phyloP scores from a whole-genome alignment of 148 eudicot species.

The Drosera capensis region DNA sequence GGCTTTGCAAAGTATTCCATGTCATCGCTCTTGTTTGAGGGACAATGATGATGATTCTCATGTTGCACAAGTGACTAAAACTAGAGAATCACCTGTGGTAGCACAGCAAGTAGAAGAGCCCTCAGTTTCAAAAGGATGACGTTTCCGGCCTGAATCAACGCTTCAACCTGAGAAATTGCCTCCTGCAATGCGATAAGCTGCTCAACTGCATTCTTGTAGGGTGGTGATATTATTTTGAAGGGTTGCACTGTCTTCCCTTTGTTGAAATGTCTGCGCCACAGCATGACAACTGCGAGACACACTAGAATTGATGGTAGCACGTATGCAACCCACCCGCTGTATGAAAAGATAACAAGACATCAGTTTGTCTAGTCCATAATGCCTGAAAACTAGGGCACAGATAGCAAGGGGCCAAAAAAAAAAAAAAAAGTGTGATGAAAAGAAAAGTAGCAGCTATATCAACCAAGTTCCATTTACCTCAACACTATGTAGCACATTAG shows the following conservation, averaged over 20 bases:
- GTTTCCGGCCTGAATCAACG: slow-evolving; percentile 47
- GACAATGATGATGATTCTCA: too few relatives aligned
- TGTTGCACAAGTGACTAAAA: too few relatives aligned
- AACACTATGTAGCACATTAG: slow-evolving; percentile 32
- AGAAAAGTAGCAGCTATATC: not conserved
- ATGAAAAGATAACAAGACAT: slow-evolving; percentile 1
- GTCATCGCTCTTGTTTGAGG: too few relatives aligned
- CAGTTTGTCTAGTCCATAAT: not conserved
- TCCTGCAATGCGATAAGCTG: slow-evolving; percentile 66
- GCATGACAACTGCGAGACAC: slow-evolving; percentile 35
- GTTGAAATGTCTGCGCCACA: slow-evolving; percentile 39
- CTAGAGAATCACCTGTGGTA: slow-evolving; percentile 48
- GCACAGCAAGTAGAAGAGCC: slow-evolving; percentile 50
- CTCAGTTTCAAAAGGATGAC: slow-evolving; percentile 55
- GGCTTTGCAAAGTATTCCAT: too few relatives aligned
- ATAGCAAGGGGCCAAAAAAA: not conserved
- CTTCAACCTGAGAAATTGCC: slow-evolving; percentile 56
- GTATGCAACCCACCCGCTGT: slow-evolving; percentile 63
- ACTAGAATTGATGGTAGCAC: slow-evolving; percentile 36
- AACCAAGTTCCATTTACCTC: slow-evolving; percentile 25
- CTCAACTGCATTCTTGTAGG: slow-evolving; percentile 60
- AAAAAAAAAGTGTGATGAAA: not conserved
- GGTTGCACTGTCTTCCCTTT: slow-evolving; percentile 45
- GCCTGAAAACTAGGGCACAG: not conserved
- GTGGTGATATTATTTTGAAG: slow-evolving; percentile 49